Evolutionary conservation across 2,329 filamentous ascomycete genomes (phyloP).

Genomic region (Drechmeria coniospora): DNA sequence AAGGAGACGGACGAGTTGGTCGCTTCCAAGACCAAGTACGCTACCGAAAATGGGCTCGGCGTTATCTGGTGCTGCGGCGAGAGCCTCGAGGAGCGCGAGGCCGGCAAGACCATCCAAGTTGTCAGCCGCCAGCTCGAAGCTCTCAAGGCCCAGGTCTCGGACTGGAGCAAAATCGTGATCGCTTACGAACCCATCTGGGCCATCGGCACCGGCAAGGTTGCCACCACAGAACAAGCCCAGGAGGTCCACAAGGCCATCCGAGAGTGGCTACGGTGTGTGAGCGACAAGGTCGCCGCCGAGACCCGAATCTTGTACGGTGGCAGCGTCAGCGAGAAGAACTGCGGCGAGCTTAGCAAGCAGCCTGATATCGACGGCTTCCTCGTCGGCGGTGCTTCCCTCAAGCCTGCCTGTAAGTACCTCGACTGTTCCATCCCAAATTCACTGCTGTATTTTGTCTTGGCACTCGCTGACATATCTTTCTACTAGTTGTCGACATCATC

Average conservation of each 20-base stretch:
- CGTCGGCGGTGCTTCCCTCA: constrained; percentile 89
- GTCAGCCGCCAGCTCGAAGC: constrained; percentile 76
- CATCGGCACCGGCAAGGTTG: constrained; percentile 86
- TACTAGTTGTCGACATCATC: constrained; percentile 41
- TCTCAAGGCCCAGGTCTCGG: constrained; percentile 58
- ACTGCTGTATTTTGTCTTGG: background rate
- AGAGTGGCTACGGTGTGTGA: constrained; percentile 69
- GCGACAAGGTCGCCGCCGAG: constrained; percentile 60
- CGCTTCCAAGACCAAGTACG: constrained; percentile 86
- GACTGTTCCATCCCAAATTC: background rate
- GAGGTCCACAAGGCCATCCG: constrained; percentile 89
- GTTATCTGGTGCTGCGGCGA: constrained; percentile 98
- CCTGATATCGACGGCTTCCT: constrained; percentile 95
- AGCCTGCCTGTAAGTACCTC: constrained; percentile 87
- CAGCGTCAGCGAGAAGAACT: constrained; percentile 97
- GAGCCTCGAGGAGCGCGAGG: constrained; percentile 83
- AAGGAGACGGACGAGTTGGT: constrained; percentile 75
- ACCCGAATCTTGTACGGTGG: constrained; percentile 94
- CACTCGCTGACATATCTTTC: background rate
- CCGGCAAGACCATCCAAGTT: constrained; percentile 68
- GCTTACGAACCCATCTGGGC: constrained; percentile 99
- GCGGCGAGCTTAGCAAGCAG: constrained; percentile 80
- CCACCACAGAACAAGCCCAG: constrained; percentile 77
- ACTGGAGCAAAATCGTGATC: constrained; percentile 91
- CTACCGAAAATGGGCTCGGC: constrained; percentile 68